Base-by-base conservation (phyloP, 345 rosid genomes). In the Luvunga scandens region DNA sequence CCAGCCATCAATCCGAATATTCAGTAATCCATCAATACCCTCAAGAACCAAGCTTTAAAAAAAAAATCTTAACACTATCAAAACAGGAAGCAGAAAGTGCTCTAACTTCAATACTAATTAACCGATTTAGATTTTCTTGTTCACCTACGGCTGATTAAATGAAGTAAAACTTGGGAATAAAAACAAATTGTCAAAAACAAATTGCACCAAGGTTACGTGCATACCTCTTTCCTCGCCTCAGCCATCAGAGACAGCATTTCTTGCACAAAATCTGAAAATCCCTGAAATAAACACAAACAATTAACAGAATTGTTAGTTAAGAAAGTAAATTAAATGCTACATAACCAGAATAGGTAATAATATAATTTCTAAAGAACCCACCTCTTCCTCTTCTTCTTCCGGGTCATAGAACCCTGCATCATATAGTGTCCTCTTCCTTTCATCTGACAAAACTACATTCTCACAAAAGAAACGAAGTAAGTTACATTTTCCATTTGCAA, bases 181-280 rank as follows among this genome's bases (percentile, higher is more conserved):
- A 16, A 22, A 9, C 24, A 21, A 66, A 22, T 10, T 21, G 2
- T 19, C 31, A 30, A 1, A 30, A 30, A 30, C 39, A 36, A 36
- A 36, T 36, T 36, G 39, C 16, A 38, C 2, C 45, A 62, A 8
- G 18, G 36, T 4, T 4, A 18, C 53, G 30, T 21, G 9, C 33
- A 12, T 36, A 87, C 92, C 89, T 89, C 82, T 73, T 65, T 74
- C 56, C 77, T 82, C 8, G 81, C 74, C 68, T 88, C 83, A 12
- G 88, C 85, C 87, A 89, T 82, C 34, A 88, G 84, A 78, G 84
- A 79, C 31, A 77, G 5, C 84, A 91, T 81, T 82, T 91, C 95
- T 60, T 76, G 84, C 10, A 83, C 75, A 82, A 91, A 91, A 74
- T 87, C 91, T 31, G 73, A 85, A 34, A 88, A 85, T 1, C 88